Percentiles rank a stretch among this genome's conserved stretches.
Conservation (phyloP, 768 basidiomycete species). For the Gymnopilus junonius region DNA sequence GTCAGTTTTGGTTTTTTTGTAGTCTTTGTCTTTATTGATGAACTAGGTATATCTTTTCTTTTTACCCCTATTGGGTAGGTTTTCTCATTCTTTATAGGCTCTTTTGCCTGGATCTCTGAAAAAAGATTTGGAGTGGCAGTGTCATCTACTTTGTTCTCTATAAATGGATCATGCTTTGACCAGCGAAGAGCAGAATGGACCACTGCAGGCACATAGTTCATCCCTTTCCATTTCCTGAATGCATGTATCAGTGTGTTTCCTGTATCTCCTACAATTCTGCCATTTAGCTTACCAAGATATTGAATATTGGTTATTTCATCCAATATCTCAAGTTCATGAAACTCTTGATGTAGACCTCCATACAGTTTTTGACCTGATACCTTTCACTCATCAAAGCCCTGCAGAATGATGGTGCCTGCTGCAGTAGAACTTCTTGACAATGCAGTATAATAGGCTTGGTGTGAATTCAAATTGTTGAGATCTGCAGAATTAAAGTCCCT, state of each 20-base stretch:
- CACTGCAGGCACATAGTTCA: not conserved
- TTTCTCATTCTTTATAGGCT: not conserved
- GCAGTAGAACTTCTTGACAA: constrained; percentile 32
- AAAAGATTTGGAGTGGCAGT: too few relatives aligned
- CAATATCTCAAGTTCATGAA: constrained; percentile 32
- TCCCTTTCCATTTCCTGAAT: constrained; percentile 12
- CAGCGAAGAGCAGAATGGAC: constrained; percentile 2
- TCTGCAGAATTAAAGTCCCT: constrained; percentile 30
- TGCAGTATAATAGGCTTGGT: constrained; percentile 27
- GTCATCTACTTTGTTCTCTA: not conserved
- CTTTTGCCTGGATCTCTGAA: too few relatives aligned
- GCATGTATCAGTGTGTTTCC: constrained; percentile 20
- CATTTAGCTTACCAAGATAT: constrained; percentile 12
- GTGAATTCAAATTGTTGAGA: too few relatives aligned
- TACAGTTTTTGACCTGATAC: constrained; percentile 23
- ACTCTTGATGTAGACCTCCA: constrained; percentile 26
- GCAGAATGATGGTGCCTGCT: constrained; percentile 28
- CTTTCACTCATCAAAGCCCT: constrained; percentile 20
- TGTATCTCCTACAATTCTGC: constrained; percentile 9
- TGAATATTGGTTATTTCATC: constrained; percentile 29
- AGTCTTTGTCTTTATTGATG: not conserved
- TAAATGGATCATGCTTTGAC: not conserved
- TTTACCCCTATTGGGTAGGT: not conserved
- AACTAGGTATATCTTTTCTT: not conserved
- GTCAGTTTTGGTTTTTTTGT: not conserved